Evolutionary conservation across 83 land plant species (phyloP), one percentile per base, ranked within the genome.

Genomic region (Diphasiastrum complanatum): DNA sequence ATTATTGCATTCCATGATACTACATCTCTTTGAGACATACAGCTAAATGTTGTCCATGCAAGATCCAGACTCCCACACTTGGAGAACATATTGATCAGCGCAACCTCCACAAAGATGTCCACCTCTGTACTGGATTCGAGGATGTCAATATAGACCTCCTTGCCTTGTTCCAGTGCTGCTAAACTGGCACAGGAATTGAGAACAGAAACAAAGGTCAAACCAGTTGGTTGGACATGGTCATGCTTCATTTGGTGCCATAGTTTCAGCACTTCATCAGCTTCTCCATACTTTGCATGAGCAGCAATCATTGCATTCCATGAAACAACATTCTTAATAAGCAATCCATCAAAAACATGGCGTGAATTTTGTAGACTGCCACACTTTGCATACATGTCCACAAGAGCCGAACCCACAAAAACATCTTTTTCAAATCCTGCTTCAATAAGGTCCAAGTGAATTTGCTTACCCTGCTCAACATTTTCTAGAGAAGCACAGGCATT

Each of bases 221-320:
- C 45, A 41, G 12, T 18, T 41, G 45, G 45, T 0, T 18, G n/a
- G n/a, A 41, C 45, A 14, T 18, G n/a, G 12, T 41, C 45, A 14
- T 18, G 12, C 18, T 41, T 14, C 45, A 41, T 41, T 0, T 41
- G 45, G 1, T 41, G 0, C 12, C 12, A 41, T 14, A 14, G n/a
- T 41, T 41, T 18, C 18, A 41, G 1, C 12, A 18, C 45, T 41
- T 0, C 45, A 14, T 41, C 1, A 1, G n/a, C 45, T 14, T 18
- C 12, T 18, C 45, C 45, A 41, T 41, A 18, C 45, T 41, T 18
- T 14, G n/a, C 45, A 41, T 41, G n/a, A 14, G n/a, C 45, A 14
- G 45, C 45, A 41, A 41, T 41, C 45, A 41, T 41, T 41, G 45
- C 12, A 41, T 41, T 41, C 45, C 45, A 41, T 14, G 45, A 41